Base-by-base conservation (phyloP, 805 yeast genomes). In the Peterozyma toletana region DNA sequence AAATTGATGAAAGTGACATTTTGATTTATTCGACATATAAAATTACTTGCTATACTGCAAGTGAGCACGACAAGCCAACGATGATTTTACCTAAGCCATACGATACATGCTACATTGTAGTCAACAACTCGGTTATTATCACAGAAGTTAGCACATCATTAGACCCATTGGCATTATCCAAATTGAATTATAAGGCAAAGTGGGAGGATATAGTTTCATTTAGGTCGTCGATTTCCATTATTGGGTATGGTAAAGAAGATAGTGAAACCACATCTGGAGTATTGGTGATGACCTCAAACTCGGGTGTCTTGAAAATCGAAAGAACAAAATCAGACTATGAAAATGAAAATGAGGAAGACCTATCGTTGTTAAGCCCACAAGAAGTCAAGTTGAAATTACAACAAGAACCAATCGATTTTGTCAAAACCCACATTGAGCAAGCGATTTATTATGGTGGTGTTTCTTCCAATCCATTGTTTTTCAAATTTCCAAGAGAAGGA, bases 171-270 rank as follows among this genome's bases (percentile, higher is more conserved):
- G 37, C 46, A 30, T 9, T 50, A 37, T 30, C 46, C 11, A 53
- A 52, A 33, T 53, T 62, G 16, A 63, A 62, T 42, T 57, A 64
- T 37, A 62, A 60, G 45, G 66, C 66, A 46, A 73, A 81, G 52
- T 90, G 96, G 96, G 96, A 89, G 59, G 97, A 91, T 57, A 66
- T 77, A 11, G 68, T 90, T 11, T 63, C 71, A 5, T 73, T 90
- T 50, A 78, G 77, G 47, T 47, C 68, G 1, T 68, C 71, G 14
- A 70, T 80, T 5, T 57, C 67, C 0, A 64, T 87, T 15, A 62
- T 83, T 33, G 89, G 90, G 0, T 60, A 67, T 45, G 87, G 86
- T 57, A 5, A 39, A 58, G 46, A 48, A 9, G 34, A 41, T 1
- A 37, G 33, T 11, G 15, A 13, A 11, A 40, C 45, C 2, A n/a